These are phyloP conservation scores for Scedosporium dehoogii DNA, from an alignment of 2,329 filamentous ascomycete species.

Conservation along the genomic window DNA sequence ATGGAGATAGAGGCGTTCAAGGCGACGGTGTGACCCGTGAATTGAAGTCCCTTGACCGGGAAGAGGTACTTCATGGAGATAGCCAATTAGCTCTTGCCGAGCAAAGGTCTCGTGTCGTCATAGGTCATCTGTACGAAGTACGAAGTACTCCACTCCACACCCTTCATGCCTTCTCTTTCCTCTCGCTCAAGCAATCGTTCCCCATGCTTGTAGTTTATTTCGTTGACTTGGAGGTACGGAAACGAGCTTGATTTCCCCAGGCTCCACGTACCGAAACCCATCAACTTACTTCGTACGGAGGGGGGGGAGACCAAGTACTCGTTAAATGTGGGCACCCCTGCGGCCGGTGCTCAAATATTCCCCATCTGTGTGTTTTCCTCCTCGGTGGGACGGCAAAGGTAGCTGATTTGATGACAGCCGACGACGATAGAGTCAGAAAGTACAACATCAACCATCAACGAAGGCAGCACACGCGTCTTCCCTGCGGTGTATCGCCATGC, in stretches of 20 bases:
- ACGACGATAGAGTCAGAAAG: neutral
- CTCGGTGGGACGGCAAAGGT: slow-evolving; percentile 2
- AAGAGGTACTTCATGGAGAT: neutral
- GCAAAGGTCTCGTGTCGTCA: neutral
- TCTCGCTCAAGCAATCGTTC: neutral
- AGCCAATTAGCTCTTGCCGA: neutral
- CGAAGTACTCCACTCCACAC: neutral
- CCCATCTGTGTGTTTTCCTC: neutral
- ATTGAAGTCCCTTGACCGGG: neutral
- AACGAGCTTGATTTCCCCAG: neutral
- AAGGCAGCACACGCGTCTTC: neutral
- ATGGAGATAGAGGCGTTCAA: neutral
- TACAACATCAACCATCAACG: neutral
- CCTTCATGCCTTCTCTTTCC: neutral
- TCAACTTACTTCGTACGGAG: neutral
- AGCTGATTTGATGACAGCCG: slow-evolving; percentile 5
- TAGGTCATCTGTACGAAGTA: neutral
- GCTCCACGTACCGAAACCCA: neutral
- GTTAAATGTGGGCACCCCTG: no score
- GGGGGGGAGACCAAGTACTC: no score
- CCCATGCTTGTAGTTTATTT: neutral
- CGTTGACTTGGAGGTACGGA: neutral
- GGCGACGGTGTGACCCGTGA: neutral
- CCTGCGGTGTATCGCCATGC: neutral
- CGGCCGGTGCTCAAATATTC: neutral